Base-by-base conservation (phyloP, 2,329 filamentous ascomycete genomes). In the Chaetomium strumarium region DNA sequence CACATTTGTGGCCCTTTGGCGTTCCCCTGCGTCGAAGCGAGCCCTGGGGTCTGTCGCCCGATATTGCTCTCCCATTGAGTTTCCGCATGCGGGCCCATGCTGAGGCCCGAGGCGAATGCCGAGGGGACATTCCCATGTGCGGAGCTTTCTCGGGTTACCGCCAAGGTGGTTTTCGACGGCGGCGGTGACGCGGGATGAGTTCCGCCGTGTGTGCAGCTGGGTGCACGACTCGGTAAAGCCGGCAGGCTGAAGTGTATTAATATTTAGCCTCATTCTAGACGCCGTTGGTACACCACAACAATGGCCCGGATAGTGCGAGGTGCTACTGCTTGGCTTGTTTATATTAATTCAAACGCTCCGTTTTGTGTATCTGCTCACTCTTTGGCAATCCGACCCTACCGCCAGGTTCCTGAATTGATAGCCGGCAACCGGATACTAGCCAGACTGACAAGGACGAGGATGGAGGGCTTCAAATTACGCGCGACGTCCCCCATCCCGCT, bases 241-340 rank as follows among this genome's bases (percentile, higher is more conserved):
- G 56, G 58, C 58, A 59, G 43, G 54, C 57, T 47, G 49, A 37
- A 37, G 14, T n/a, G n/a, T n/a, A n/a, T n/a, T n/a, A n/a, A 49
- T 43, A 63, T 63, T 63, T 63, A 63, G 61, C 58, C 61, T 62
- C 57, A 50, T 56, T 55, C 34, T 14, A 34, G 33, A 30, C 29
- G 37, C 41, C 10, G 37, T 37, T 44, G 30, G n/a, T 52, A 51
- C 53, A 50, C 31, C 49, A 53, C 20, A 49, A 31, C 40, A 57
- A 57, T 60, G 52, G 54, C 56, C 58, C 60, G 57, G 58, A 62
- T 59, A 60, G 57, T 60, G 50, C 20, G 38, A 31, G 38, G 17
- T 54, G 49, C 44, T 19, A 56, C 55, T 46, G 9, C 40, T 55
- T 34, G 34, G 46, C 31, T 36, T 10, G 14, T 37, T 37, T 56